Percentiles rank a stretch among this genome's conserved stretches.
Conservation (phyloP, 345 rosid genomes). For the Gossypium longicalyx region DNA sequence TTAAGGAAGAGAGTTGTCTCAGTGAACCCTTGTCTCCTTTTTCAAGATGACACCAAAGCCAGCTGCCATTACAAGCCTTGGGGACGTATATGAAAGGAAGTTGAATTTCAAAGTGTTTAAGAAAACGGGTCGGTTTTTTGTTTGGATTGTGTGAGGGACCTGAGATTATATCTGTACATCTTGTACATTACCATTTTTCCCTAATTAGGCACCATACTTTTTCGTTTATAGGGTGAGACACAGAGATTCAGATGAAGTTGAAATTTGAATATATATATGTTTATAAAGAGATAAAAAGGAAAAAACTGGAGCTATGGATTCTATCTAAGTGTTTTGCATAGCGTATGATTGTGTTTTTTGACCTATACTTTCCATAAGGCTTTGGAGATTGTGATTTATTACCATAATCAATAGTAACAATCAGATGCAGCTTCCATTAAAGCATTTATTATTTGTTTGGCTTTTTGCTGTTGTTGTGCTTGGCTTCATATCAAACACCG, state of each 20-base stretch:
- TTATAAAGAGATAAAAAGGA: too few species aligned
- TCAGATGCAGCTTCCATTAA: not conserved
- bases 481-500: not conserved
- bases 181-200: constrained; percentile 49
- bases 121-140: not conserved
- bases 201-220: constrained; percentile 38
- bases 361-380: not conserved
- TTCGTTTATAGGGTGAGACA: constrained; percentile 1
- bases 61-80: constrained; percentile 2
- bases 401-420: not conserved
- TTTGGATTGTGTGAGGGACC: constrained; percentile 26
- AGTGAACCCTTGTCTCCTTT: constrained; percentile 8
- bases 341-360: constrained; percentile 17
- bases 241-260: not conserved
- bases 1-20: not conserved
- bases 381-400: not conserved
- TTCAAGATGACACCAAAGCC: constrained; percentile 3
- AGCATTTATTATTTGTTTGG: not conserved
- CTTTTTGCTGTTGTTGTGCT: not conserved
- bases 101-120: not conserved
- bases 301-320: too few species aligned
- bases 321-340: too few species aligned
- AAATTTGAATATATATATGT: not conserved
- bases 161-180: constrained; percentile 27
- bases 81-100: constrained; percentile 14